phyloP scores from a whole-genome alignment of 305 asterid genomes.

The Ajuga reptans region DNA sequence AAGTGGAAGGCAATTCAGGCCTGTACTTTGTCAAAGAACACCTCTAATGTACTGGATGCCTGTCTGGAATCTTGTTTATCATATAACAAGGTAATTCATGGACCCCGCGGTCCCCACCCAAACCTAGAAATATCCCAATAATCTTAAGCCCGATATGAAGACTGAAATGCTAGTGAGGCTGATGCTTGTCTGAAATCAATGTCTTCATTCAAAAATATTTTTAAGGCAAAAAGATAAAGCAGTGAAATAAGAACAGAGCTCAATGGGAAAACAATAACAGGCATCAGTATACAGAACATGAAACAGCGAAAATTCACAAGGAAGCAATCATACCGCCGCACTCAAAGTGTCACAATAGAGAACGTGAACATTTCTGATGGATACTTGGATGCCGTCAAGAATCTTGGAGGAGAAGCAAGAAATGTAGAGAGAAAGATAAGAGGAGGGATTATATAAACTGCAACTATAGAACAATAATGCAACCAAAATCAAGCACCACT shows the following conservation, averaged over 20 bases:
- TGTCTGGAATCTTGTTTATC: background rate
- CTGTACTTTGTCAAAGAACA: background rate
- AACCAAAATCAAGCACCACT: background rate
- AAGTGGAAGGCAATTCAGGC: background rate
- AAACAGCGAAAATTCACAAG: slow-evolving; percentile 11
- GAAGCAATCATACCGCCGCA: slow-evolving; percentile 45
- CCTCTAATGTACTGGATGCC: background rate
- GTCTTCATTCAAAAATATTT: background rate
- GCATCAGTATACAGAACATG: background rate
- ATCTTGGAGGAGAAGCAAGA: slow-evolving; percentile 39
- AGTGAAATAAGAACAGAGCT: background rate
- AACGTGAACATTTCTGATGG: slow-evolving; percentile 76
- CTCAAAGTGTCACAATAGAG: slow-evolving; percentile 48
- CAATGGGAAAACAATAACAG: slow-evolving; percentile 2
- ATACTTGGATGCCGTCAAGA: slow-evolving; percentile 90
- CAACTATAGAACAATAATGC: background rate
- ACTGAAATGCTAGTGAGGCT: background rate
- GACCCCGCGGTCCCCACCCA: background rate
- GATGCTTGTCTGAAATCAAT: background rate
- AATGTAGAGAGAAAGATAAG: slow-evolving; percentile 20
- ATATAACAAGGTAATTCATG: background rate
- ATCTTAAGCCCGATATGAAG: background rate
- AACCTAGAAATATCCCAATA: background rate
- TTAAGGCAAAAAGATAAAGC: background rate
- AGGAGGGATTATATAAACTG: slow-evolving; percentile 15